Evolutionary conservation across 495 filamentous ascomycete species (phyloP).

Genomic region (Aspergillus egyptiacus): DNA sequence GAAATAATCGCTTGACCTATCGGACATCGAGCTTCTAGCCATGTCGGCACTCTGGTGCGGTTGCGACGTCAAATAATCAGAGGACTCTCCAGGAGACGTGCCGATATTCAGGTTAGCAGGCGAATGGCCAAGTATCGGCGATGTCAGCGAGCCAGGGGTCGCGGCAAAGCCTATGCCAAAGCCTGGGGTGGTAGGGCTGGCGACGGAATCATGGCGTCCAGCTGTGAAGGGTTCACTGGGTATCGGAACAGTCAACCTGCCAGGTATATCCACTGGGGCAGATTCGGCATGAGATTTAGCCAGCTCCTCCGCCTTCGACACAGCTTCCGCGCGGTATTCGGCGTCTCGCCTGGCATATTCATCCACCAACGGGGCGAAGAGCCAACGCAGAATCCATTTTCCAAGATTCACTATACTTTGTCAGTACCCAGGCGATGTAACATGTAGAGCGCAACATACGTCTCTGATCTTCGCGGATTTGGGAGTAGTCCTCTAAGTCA

Average conservation of each 20-base stretch:
- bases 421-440: background rate
- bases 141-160: slow-evolving; percentile 48
- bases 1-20: slow-evolving; percentile 61
- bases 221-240: slow-evolving; percentile 48
- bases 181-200: slow-evolving; percentile 62
- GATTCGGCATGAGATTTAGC: slow-evolving; percentile 52
- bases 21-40: slow-evolving; percentile 42
- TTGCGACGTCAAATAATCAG: slow-evolving; percentile 20
- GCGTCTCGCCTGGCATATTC: slow-evolving; percentile 82
- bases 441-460: slow-evolving; percentile 50
- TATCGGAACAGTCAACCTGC: slow-evolving; percentile 43
- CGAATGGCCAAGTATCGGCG: slow-evolving; percentile 22
- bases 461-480: slow-evolving; percentile 90
- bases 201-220: slow-evolving; percentile 55
- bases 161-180: slow-evolving; percentile 68
- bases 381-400: slow-evolving; percentile 91
- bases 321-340: slow-evolving; percentile 58
- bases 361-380: slow-evolving; percentile 84
- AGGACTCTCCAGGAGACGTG: slow-evolving; percentile 31
- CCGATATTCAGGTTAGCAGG: slow-evolving; percentile 21
- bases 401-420: slow-evolving; percentile 82
- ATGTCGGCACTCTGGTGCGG: slow-evolving; percentile 37
- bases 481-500: slow-evolving; percentile 59
- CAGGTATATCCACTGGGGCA: slow-evolving; percentile 65
- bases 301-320: slow-evolving; percentile 53